Evolutionary conservation across 306 rosid genomes (phyloP), one percentile per base, ranked within the genome.

Genomic region (Astragalus glycyphyllos): DNA sequence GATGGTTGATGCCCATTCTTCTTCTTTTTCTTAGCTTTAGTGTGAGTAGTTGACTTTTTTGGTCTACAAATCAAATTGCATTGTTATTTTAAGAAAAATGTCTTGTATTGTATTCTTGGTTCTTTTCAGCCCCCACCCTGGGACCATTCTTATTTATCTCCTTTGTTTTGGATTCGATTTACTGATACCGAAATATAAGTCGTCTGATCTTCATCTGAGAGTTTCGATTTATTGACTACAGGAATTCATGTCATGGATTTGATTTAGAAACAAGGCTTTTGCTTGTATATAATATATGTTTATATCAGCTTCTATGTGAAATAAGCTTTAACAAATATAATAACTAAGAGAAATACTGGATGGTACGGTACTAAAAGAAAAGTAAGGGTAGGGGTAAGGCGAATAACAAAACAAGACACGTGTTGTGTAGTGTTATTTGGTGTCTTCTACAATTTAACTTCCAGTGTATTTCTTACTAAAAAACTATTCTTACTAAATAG

Each of bases 1-100:
- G 72, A 34, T 67, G 78, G 54, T 26, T 16, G 37, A 53, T 58
- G 62, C 67, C 34, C 44, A 10, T 62, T 60, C 65, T 55, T 75
- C 49, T 55, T 41, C 56, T 61, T 32, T 65, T 57, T 69, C 42
- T 42, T 44, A 42, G 72, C 60, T 65, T 66, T 46, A 13, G 64
- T 73, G 0, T 47, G 74, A 57, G 41, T 71, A 46, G 29, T 57
- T 57, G 53, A 34, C 47, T 35, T 46, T 72, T 37, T 66, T 41
- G 29, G 7, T 65, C 65, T 69, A n/a, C 69, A 64, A 70, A 76
- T 76, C 74, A 37, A 47, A 46, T 13, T 8, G 7, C 4, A 0
- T 34, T n/a, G 5, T 44, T 15, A 15, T 32, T 69, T 53, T 54
- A 60, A 62, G 69, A 47, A 56, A 34, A 37, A 56, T 65, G 35